Conservation (phyloP, 441 rosid species). For the Brassica balearica region DNA sequence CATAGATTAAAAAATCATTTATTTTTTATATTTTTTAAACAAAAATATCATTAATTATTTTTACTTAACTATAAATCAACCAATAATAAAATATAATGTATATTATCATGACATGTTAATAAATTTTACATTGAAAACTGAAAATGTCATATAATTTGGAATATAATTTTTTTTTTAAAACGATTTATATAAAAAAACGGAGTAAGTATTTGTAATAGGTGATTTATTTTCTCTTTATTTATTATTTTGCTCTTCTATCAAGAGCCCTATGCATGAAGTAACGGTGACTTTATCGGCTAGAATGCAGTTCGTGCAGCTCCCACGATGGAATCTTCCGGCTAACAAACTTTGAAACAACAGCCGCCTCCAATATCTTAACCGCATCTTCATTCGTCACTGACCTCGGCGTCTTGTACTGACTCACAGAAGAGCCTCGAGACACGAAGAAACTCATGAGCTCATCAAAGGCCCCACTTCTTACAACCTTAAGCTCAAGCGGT, state of each 20-base stretch:
- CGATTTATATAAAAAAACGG: too few species aligned
- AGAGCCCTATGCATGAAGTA: not conserved
- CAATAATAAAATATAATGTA: too few species aligned
- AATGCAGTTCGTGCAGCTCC: slow-evolving; percentile 30
- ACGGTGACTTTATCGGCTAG: slow-evolving; percentile 8
- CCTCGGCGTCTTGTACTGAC: slow-evolving; percentile 80
- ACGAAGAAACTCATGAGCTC: slow-evolving; percentile 65
- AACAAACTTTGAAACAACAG: slow-evolving; percentile 55
- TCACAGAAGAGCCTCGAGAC: slow-evolving; percentile 72
- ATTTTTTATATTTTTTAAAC: too few species aligned
- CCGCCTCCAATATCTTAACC: slow-evolving; percentile 52
- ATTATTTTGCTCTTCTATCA: not conserved
- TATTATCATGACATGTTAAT: too few species aligned
- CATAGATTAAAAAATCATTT: too few species aligned
- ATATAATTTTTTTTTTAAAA: too few species aligned
- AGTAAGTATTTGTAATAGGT: not conserved
- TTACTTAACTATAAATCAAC: too few species aligned
- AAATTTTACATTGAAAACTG: too few species aligned
- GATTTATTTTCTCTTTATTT: not conserved
- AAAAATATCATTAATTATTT: too few species aligned
- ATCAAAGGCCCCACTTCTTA: slow-evolving; percentile 64
- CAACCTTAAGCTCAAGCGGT: slow-evolving; percentile 72
- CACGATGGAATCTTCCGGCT: slow-evolving; percentile 45
- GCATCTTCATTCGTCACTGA: slow-evolving; percentile 59
- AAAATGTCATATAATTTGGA: too few species aligned